Conservation (phyloP, 805 yeast genomes). For the Starmerella khaoyaiensis region DNA sequence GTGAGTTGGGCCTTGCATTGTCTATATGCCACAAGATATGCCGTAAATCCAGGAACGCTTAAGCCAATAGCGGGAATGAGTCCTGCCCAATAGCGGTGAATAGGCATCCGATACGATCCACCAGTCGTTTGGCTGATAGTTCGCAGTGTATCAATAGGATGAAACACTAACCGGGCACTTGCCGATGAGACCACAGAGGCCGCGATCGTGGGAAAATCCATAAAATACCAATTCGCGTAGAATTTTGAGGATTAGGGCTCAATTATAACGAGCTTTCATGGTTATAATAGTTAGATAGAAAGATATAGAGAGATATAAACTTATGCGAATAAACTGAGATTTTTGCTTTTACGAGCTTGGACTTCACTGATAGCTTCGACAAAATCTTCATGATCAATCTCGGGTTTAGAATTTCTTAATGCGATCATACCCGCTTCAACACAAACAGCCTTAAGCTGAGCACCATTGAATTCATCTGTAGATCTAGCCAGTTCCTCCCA, state of each 20-base stretch:
- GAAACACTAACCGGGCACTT: conserved; percentile 30
- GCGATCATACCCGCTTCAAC: conserved; percentile 99
- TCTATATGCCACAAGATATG: conserved; percentile 32
- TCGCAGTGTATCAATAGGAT: conserved; percentile 34
- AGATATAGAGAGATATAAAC: not conserved
- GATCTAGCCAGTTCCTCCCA: conserved; percentile 98
- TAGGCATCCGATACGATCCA: conserved; percentile 28
- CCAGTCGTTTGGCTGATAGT: conserved; percentile 34
- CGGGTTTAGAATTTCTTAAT: conserved; percentile 79
- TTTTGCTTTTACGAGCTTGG: conserved; percentile 90
- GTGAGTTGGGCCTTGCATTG: conserved; percentile 29
- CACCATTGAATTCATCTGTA: conserved; percentile 98
- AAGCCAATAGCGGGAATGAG: conserved; percentile 30
- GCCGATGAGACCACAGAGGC: conserved; percentile 32
- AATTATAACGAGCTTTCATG: too few relatives aligned
- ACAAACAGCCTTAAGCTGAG: conserved; percentile 95
- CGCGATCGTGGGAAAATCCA: conserved; percentile 30
- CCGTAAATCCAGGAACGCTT: conserved; percentile 33
- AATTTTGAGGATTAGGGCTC: too few relatives aligned
- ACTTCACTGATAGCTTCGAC: conserved; percentile 98
- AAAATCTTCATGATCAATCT: conserved; percentile 91
- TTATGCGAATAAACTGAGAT: conserved; percentile 89
- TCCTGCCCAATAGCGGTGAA: conserved; percentile 32
- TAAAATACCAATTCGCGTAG: too few relatives aligned
- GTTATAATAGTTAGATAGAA: too few relatives aligned